Percentiles rank a stretch among this genome's conserved stretches.
phyloP scores from a whole-genome alignment of 2,329 filamentous ascomycete genomes.

The Calonectria pseudoturangicola region DNA sequence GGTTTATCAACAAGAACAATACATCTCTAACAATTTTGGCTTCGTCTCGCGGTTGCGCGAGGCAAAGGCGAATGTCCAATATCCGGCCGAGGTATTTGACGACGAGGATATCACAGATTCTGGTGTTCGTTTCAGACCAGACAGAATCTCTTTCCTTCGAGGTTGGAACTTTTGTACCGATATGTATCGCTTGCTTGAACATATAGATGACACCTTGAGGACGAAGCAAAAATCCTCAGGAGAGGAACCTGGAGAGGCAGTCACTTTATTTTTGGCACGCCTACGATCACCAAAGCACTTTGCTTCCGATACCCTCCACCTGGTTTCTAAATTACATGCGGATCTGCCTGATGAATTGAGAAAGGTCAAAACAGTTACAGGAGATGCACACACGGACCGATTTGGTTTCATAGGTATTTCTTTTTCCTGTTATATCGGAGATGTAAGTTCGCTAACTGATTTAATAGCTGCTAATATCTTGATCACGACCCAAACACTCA shows the following conservation, averaged over 20 bases:
- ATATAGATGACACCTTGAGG: background rate
- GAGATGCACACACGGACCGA: background rate
- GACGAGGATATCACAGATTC: background rate
- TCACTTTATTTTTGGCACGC: background rate
- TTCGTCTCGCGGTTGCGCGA: background rate
- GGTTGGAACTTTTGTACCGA: slow-evolving; percentile 18
- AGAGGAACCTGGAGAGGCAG: background rate
- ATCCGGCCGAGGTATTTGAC: background rate
- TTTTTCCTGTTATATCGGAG: no score
- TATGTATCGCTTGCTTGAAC: background rate
- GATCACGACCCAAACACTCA: background rate
- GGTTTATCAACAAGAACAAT: slow-evolving; percentile 9
- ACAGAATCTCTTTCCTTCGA: background rate
- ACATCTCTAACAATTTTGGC: slow-evolving; percentile 6
- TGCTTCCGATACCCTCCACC: slow-evolving; percentile 1
- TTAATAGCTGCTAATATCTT: background rate
- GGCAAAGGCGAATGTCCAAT: background rate
- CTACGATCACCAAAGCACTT: background rate
- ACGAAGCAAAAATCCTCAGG: background rate
- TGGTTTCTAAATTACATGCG: background rate
- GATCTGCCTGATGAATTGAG: background rate
- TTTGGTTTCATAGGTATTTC: background rate
- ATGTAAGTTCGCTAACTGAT: background rate
- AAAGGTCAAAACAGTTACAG: background rate
- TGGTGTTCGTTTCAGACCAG: background rate